These are phyloP conservation scores for Vinca minor DNA, from an alignment of 257 asterid genomes.

Conservation along the genomic window DNA sequence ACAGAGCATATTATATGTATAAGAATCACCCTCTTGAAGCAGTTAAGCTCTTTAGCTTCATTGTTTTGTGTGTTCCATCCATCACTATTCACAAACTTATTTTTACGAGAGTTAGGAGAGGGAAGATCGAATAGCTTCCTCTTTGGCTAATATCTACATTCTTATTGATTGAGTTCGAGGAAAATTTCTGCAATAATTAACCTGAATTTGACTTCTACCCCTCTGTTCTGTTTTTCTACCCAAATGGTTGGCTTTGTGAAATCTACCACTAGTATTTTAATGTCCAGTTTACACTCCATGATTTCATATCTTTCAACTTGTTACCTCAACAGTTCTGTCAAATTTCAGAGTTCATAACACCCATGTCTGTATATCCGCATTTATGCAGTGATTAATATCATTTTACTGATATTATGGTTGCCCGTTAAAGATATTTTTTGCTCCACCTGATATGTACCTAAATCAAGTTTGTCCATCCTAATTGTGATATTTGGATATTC, in stretches of 20 bases:
- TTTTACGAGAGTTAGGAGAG: no score
- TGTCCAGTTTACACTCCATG: neutral
- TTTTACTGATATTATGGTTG: neutral
- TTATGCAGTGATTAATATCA: neutral
- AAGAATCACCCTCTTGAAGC: no score
- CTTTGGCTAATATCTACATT: neutral
- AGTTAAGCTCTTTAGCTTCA: no score
- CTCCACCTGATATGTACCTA: neutral
- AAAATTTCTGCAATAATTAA: neutral
- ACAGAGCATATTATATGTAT: no score
- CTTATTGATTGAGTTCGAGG: neutral
- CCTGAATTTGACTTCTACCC: neutral
- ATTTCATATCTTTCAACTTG: neutral
- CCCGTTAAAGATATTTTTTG: neutral
- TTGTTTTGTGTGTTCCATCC: no score
- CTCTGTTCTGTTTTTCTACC: neutral
- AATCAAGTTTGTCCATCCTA: neutral
- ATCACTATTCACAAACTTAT: no score
- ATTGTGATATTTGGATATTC: neutral
- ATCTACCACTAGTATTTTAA: no score
- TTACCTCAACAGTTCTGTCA: neutral
- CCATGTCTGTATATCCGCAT: neutral
- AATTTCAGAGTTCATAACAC: neutral
- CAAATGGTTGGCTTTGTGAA: no score
- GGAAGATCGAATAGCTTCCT: no score